Percentiles rank a stretch among this genome's conserved stretches.
Conservation (phyloP, 176 grass and related monocot genomes). For the Oryza rufipogon region DNA sequence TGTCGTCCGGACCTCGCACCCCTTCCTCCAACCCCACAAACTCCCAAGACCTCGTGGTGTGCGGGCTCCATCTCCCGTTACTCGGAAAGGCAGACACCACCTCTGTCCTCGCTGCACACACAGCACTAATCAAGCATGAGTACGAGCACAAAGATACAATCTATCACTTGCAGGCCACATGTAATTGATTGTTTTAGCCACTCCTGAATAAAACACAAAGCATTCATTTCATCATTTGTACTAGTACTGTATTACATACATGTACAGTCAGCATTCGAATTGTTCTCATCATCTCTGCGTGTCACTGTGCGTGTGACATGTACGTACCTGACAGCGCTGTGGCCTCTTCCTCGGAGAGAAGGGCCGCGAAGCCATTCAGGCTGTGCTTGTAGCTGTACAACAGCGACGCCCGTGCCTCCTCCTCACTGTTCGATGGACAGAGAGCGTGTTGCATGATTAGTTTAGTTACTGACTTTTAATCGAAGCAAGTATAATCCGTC, state of each 20-base stretch:
- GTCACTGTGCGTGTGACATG: not conserved
- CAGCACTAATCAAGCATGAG: not conserved
- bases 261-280: not conserved
- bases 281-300: not conserved
- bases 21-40: conserved; percentile 78
- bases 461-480: not conserved
- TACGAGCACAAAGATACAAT: conserved; percentile 25
- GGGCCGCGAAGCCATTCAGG: conserved; percentile 88
- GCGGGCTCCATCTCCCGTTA: conserved; percentile 64
- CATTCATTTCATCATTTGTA: not conserved
- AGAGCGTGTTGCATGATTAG: not conserved
- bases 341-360: conserved; percentile 68
- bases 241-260: too few relatives aligned
- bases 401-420: conserved; percentile 61
- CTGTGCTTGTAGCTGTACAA: conserved; percentile 94
- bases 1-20: not conserved
- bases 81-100: conserved; percentile 71
- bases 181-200: not conserved
- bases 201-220: not conserved
- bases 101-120: conserved; percentile 55
- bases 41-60: conserved; percentile 96
- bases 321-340: conserved; percentile 57
- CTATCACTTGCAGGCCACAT: not conserved
- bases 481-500: not conserved
- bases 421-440: conserved; percentile 46